phyloP scores from a whole-genome alignment of 495 filamentous ascomycete species.

The Penicillium roqueforti region DNA sequence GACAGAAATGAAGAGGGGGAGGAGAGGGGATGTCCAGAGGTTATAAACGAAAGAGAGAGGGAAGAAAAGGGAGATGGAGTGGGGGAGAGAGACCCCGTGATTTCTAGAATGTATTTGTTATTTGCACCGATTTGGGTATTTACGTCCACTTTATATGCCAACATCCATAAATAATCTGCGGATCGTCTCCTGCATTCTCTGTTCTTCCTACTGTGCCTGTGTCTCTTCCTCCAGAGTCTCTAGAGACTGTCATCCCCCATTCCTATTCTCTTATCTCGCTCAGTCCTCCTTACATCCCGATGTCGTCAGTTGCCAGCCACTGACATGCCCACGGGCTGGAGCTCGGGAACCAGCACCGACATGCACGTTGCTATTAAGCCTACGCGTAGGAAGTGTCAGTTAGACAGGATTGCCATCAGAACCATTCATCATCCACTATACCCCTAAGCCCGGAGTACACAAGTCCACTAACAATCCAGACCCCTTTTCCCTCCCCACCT shows the following conservation, averaged over 20 bases:
- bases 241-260: not conserved
- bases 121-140: not conserved
- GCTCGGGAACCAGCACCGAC: constrained; percentile 3
- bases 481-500: not conserved
- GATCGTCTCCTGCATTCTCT: not conserved
- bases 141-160: no score
- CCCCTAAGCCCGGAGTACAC: not conserved
- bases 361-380: no score
- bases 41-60: constrained; percentile 5
- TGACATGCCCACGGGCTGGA: constrained; percentile 5
- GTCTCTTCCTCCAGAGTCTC: no score
- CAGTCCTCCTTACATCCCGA: constrained; percentile 6
- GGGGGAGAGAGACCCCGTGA: constrained; percentile 19
- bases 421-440: not conserved
- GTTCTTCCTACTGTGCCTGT: no score
- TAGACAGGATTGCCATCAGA: no score
- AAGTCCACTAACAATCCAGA: not conserved
- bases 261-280: constrained; percentile 3
- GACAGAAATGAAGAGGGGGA: constrained; percentile 2
- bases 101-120: constrained; percentile 2
- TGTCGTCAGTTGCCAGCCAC: constrained; percentile 14
- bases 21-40: constrained; percentile 5
- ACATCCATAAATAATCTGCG: no score
- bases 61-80: constrained; percentile 8
- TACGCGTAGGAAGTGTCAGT: no score